Evolutionary conservation across 1,139 yeast genomes (phyloP), one percentile per base, ranked within the genome.

Genomic region (Taiozyma sp.): DNA sequence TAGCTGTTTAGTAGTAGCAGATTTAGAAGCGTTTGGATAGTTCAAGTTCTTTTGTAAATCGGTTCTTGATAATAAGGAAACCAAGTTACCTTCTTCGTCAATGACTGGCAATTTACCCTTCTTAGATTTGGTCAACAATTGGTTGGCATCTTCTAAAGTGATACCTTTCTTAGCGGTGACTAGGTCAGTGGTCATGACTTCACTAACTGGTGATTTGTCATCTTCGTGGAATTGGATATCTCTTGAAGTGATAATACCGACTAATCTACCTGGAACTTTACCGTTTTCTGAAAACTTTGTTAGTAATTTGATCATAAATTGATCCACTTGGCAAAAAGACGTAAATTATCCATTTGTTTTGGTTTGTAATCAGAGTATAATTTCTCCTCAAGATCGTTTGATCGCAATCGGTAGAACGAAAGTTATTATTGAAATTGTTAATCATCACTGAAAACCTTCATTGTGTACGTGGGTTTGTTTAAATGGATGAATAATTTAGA

Each of bases 401-500:
- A 89, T 87, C 96, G 71, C 65, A 71, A 67, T 86, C 97, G 96
- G 99, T 87, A 93, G 99, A 93, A 93, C 98, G 99, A 93, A 93
- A 93, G 98, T 93, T 91, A 89, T 77, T 70, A 69, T 61, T 58
- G 67, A 63, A 64, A 65, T 62, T 64, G 47, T 69, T 70, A 72
- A 76, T 83, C 96, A 87, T 88, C 96, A 85, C 70, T 48, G 55
- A 58, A 58, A 38, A 38, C 41, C 41, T 19, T 38, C 24, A 38
- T 19, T 13, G 10, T 14, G n/a, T n/a, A 7, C 10, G 24, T 10
- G 19, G 4, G 14, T 13, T 19, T 9, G 3, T 19, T 40, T 14
- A 14, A 29, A 23, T 46, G 44, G 43, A 30, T 32, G 39, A 36
- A 38, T 19, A 22, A 8, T 32, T 32, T 19, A n/a, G n/a, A 32